A percentile compares a stretch with the other conserved stretches of the same genome.
Conservation (phyloP, 176 grass and related monocot genomes). For the Musa beccarii region DNA sequence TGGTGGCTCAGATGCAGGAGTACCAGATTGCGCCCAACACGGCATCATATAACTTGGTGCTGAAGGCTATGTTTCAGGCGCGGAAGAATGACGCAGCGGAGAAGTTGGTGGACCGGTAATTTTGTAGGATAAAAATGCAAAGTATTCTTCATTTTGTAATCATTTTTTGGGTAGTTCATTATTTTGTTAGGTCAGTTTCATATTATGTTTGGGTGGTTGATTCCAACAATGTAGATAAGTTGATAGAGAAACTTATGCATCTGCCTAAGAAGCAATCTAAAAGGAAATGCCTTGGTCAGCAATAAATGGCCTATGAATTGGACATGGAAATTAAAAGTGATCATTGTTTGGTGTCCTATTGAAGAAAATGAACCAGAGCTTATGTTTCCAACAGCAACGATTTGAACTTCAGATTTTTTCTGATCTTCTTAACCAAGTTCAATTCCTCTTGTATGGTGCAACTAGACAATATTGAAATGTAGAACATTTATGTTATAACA, state of each 20-base stretch:
- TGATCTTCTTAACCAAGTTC: no score
- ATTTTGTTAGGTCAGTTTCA: neutral
- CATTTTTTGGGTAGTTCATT: neutral
- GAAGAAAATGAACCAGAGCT: neutral
- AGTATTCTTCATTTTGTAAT: neutral
- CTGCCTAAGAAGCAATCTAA: neutral
- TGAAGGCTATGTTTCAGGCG: slow-evolving; percentile 43
- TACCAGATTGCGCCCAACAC: slow-evolving; percentile 64
- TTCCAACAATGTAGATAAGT: neutral
- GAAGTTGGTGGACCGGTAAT: slow-evolving; percentile 27
- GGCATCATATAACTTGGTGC: slow-evolving; percentile 83
- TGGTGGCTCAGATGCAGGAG: slow-evolving; percentile 72
- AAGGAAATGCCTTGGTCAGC: neutral
- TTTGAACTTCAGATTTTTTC: no score
- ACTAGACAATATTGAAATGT: neutral
- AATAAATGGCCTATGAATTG: neutral
- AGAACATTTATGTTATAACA: neutral
- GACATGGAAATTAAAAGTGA: neutral
- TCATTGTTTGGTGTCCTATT: neutral
- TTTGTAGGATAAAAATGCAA: neutral
- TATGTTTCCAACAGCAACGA: no score
- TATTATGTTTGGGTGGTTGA: neutral
- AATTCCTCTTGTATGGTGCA: neutral
- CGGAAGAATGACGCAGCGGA: slow-evolving; percentile 15
- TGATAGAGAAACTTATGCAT: neutral